Conservation (phyloP, 257 asterid species). For the Pogostemon cablin region DNA sequence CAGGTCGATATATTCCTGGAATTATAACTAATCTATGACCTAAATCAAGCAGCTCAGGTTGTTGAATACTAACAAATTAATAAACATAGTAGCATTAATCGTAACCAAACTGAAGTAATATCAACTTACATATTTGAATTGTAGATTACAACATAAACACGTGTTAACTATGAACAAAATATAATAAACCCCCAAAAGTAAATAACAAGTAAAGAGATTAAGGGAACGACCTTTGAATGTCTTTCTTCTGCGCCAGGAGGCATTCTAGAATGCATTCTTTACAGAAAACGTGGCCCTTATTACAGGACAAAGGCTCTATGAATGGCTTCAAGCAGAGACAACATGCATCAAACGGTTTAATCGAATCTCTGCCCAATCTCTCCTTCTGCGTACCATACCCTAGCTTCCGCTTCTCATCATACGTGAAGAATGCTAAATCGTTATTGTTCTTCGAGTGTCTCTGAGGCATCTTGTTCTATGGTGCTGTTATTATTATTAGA, state of each 20-base stretch:
- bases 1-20: too few species aligned
- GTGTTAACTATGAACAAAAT: not conserved
- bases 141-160: conserved; percentile 19
- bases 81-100: conserved; percentile 4
- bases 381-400: conserved; percentile 97
- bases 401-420: conserved; percentile 95
- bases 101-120: not conserved
- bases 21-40: too few species aligned
- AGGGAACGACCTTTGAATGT: conserved; percentile 65
- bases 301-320: conserved; percentile 84
- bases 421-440: conserved; percentile 93
- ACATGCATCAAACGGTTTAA: conserved; percentile 91
- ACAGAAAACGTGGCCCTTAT: conserved; percentile 85
- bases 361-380: conserved; percentile 86
- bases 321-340: conserved; percentile 90
- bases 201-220: not conserved
- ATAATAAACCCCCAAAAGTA: not conserved
- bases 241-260: conserved; percentile 89
- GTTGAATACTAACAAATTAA: not conserved
- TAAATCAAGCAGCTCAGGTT: conserved; percentile 2
- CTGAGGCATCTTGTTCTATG: conserved; percentile 68
- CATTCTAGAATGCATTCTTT: conserved; percentile 94
- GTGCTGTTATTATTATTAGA: not conserved
- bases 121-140: conserved; percentile 6
- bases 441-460: conserved; percentile 98